Conservation (phyloP, 495 filamentous ascomycete species). For the Talaromyces thailandensis region DNA sequence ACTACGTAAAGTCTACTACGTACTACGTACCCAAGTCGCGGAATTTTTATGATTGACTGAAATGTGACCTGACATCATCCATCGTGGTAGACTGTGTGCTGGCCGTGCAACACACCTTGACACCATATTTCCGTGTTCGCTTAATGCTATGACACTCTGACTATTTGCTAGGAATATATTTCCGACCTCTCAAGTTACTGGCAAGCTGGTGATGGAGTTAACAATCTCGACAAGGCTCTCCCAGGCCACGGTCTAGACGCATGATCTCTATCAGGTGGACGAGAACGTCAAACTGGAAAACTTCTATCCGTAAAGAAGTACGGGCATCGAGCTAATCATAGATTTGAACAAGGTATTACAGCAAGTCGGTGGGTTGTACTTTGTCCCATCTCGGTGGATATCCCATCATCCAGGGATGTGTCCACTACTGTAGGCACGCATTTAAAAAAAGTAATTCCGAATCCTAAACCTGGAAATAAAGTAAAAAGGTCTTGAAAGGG, state of each 20-base stretch:
- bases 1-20: neutral
- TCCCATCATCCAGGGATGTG: neutral
- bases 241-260: neutral
- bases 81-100: neutral
- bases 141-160: neutral
- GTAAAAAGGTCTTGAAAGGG: neutral
- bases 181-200: neutral
- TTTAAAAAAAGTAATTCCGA: neutral
- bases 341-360: neutral
- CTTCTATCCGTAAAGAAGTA: neutral
- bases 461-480: neutral
- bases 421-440: neutral
- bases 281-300: neutral
- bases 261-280: neutral
- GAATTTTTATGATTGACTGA: neutral
- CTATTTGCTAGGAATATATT: neutral
- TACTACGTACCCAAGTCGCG: neutral
- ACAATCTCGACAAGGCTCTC: neutral
- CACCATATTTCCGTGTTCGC: neutral
- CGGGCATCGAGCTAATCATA: neutral
- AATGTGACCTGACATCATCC: neutral
- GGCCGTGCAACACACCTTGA: neutral
- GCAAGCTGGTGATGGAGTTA: neutral
- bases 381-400: neutral
- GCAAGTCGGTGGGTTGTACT: neutral